Evolutionary conservation across 2,329 filamentous ascomycete species (phyloP).

Genomic region (Nectriaceae sp.): DNA sequence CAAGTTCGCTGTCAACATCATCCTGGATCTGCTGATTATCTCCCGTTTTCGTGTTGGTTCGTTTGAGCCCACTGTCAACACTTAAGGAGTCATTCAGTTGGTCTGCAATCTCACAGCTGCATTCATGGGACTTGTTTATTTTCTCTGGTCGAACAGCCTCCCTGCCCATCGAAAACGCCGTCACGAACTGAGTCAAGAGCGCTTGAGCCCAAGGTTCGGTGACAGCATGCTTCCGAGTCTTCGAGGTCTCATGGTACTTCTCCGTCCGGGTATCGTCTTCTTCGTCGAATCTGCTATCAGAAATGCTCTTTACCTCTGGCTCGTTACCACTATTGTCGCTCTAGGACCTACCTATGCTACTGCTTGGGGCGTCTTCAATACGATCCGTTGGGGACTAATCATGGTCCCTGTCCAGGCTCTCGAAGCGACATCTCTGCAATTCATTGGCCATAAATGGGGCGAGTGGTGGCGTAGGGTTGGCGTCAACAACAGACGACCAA

Average conservation of each 20-base stretch:
- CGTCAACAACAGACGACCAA: too few relatives aligned
- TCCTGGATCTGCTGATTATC: constrained; percentile 66
- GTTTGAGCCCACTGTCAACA: constrained; percentile 59
- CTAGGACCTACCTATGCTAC: constrained; percentile 68
- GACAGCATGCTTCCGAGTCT: constrained; percentile 40
- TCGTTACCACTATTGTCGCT: constrained; percentile 64
- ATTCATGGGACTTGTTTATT: constrained; percentile 59
- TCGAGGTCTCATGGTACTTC: constrained; percentile 49
- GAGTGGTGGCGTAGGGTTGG: too few relatives aligned
- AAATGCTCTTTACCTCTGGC: constrained; percentile 72
- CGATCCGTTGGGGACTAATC: constrained; percentile 71
- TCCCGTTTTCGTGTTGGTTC: constrained; percentile 63
- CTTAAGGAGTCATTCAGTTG: constrained; percentile 64
- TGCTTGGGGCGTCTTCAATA: constrained; percentile 74
- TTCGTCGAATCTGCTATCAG: constrained; percentile 66
- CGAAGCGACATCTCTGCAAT: constrained; percentile 65
- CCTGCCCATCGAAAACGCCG: constrained; percentile 6
- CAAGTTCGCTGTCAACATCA: constrained; percentile 67
- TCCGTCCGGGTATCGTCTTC: constrained; percentile 58
- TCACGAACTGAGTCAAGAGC: background rate
- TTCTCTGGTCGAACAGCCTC: constrained; percentile 47
- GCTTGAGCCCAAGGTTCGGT: too few relatives aligned
- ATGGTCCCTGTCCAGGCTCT: constrained; percentile 73
- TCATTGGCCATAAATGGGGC: constrained; percentile 69
- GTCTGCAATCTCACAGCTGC: constrained; percentile 60